A percentile compares a stretch with the other conserved stretches of the same genome.
These are phyloP conservation scores for Metarhizium album DNA, from an alignment of 2,329 filamentous ascomycete genomes.

Conservation along the genomic window DNA sequence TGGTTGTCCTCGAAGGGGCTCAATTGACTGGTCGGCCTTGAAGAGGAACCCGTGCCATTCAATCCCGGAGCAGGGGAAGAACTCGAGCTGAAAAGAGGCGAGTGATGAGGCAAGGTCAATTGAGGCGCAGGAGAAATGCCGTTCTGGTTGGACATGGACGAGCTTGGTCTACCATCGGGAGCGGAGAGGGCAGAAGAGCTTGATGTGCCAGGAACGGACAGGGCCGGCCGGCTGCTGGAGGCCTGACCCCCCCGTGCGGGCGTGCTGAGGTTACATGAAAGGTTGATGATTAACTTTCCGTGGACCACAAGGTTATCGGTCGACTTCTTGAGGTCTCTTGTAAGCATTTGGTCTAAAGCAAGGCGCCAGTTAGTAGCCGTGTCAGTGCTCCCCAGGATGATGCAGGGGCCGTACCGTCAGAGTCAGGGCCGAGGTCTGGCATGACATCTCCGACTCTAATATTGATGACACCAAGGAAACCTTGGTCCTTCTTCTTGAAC, in stretches of 20 bases:
- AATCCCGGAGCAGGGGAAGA: conserved; percentile 21
- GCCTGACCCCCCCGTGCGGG: conserved; percentile 47
- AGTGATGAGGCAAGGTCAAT: conserved; percentile 32
- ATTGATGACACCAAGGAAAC: conserved; percentile 95
- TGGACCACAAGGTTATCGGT: conserved; percentile 97
- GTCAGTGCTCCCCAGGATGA: conserved; percentile 1
- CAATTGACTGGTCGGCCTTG: conserved; percentile 36
- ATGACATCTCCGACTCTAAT: conserved; percentile 91
- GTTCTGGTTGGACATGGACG: conserved; percentile 40
- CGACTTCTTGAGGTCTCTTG: conserved; percentile 91
- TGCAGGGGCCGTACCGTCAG: conserved; percentile 60
- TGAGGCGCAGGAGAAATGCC: conserved; percentile 30
- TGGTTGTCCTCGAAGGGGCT: conserved; percentile 97
- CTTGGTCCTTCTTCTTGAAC: conserved; percentile 99
- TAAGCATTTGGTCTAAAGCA: conserved; percentile 91
- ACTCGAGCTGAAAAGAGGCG: conserved; percentile 37
- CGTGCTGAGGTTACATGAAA: conserved; percentile 77
- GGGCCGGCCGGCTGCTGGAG: conserved; percentile 34
- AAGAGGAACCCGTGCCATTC: conserved; percentile 20
- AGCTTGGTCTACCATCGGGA: conserved; percentile 40
- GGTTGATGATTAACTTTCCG: conserved; percentile 91
- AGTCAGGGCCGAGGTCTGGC: conserved; percentile 68
- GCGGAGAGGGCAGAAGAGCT: conserved; percentile 32
- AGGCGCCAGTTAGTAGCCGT: conserved; percentile 16
- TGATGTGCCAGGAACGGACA: conserved; percentile 33